Evolutionary conservation across 73 alveolate genomes (phyloP).

Genomic region (Uronychia binucleata): DNA sequence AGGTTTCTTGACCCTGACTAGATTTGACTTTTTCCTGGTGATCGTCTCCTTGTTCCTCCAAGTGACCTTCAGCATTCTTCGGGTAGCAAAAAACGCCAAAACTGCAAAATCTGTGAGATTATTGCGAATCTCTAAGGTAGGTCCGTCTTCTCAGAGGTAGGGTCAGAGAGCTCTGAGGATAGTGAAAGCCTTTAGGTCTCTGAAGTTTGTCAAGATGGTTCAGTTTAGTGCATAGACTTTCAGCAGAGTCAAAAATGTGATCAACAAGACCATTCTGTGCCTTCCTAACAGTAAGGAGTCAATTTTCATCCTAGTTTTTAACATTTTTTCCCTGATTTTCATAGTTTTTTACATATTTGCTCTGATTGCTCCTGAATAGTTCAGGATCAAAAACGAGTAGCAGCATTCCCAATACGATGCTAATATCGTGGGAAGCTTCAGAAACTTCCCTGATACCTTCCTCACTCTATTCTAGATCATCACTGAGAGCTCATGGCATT

Average conservation of each 20-base stretch:
- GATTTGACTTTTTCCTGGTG: slow-evolving; percentile 88
- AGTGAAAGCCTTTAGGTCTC: background rate
- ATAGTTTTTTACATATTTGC: background rate
- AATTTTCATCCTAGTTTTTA: background rate
- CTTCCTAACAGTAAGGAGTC: background rate
- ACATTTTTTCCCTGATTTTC: background rate
- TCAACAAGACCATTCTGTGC: slow-evolving; percentile 5
- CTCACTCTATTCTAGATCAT: slow-evolving; percentile 2
- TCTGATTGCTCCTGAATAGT: background rate
- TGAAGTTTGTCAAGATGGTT: background rate
- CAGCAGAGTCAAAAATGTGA: slow-evolving; percentile 1
- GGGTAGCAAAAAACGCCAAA: slow-evolving; percentile 6
- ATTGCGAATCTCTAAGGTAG: slow-evolving; percentile 1
- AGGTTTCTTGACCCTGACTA: background rate
- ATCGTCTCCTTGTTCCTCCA: slow-evolving; percentile 63
- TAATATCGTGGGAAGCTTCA: slow-evolving; percentile 3
- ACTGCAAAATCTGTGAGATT: background rate
- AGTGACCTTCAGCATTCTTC: slow-evolving; percentile 2
- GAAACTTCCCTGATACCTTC: background rate
- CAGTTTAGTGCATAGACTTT: slow-evolving; percentile 1
- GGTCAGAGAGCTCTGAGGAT: slow-evolving; percentile 5
- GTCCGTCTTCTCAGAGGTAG: background rate
- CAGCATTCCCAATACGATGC: background rate
- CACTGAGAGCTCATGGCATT: slow-evolving; percentile 21
- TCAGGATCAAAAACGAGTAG: background rate